Base-by-base conservation (phyloP, 306 rosid genomes). In the Gleditsia sinensis region DNA sequence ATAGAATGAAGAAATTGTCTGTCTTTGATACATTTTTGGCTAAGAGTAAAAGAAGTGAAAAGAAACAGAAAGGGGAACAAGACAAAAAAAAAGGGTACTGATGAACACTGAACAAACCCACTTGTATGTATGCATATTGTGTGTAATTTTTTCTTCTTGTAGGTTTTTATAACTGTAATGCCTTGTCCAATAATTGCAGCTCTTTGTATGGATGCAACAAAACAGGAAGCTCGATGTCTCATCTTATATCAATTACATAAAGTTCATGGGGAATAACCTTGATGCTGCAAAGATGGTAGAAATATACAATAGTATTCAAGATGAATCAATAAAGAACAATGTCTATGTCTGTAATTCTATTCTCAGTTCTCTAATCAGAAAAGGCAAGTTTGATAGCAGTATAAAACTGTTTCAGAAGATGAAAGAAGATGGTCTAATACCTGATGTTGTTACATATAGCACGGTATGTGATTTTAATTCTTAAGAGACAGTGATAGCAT, bases 171-270 rank as follows among this genome's bases (percentile, higher is more conserved):
- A 19, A 34, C 14, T 20, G 19, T 43, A 23, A 39, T 20, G 3
- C 14, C n/a, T 24, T 51, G 8, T 32, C 53, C 32, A 54, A 69
- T 76, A 21, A 54, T 78, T 87, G 83, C 94, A 94, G 98, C 84
- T 89, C 19, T 94, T 91, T 90, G 79, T 80, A 69, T 94, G 98
- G 96, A 94, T 94, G 98, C 90, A 83, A 85, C 82, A 89, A 68
- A 89, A 80, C 40, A 80, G 83, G 43, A 88, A 94, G 89, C 42
- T 87, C 32, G 82, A 87, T 80, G 85, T 64, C 17, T 80, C 86
- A 20, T 88, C 98, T 45, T 94, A 91, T 80, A 81, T 92, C 51
- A 80, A 83, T 79, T 94, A 89, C 23, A 76, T 88, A 34, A 89
- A 77, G 83, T 88, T 86, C 82, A 81, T 83, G 91, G 96, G 91